Evolutionary conservation across 1,284 basidiomycete genomes (phyloP), one percentile per base, ranked within the genome.

Genomic region (Limonomyces culmigenus): DNA sequence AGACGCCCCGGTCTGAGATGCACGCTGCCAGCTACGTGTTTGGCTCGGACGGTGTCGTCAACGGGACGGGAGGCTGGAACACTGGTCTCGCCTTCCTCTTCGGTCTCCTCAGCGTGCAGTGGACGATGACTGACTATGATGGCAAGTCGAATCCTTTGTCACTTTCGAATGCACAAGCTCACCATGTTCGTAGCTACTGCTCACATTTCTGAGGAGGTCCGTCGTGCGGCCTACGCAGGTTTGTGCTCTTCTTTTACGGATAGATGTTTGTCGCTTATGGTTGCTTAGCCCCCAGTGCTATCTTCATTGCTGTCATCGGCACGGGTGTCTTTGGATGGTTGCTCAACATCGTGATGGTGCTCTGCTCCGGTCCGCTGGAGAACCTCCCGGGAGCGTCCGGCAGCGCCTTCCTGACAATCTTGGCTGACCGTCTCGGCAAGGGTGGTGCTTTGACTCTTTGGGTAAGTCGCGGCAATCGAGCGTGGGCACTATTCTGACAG

Each of bases 121-220:
- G 84, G 85, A 87, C 83, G 27, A 27, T 39, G n/a, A 41, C 63
- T 60, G 70, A 69, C 42, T 81, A 81, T 43, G 77, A 80, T 47
- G n/a, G n/a, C n/a, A n/a, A n/a, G n/a, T n/a, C n/a, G n/a, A n/a
- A n/a, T n/a, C n/a, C n/a, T n/a, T n/a, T n/a, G n/a, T n/a, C n/a
- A n/a, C n/a, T n/a, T n/a, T n/a, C n/a, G n/a, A n/a, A n/a, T n/a
- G n/a, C n/a, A n/a, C n/a, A n/a, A n/a, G n/a, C n/a, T n/a, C n/a
- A n/a, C n/a, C n/a, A n/a, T n/a, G n/a, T n/a, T n/a, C n/a, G n/a
- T n/a, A n/a, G 75, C 73, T 3, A 80, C 75, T 4, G 87, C 87
- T 2, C 91, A 95, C 53, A 93, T 95, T 43, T 78, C 75, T 4
- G 89, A 95, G 50, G 91, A 95, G 58, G 84, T 95, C 23, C 75